These are phyloP conservation scores for Diplocarpon rosae DNA, from an alignment of 2,329 filamentous ascomycete species.

Conservation along the genomic window DNA sequence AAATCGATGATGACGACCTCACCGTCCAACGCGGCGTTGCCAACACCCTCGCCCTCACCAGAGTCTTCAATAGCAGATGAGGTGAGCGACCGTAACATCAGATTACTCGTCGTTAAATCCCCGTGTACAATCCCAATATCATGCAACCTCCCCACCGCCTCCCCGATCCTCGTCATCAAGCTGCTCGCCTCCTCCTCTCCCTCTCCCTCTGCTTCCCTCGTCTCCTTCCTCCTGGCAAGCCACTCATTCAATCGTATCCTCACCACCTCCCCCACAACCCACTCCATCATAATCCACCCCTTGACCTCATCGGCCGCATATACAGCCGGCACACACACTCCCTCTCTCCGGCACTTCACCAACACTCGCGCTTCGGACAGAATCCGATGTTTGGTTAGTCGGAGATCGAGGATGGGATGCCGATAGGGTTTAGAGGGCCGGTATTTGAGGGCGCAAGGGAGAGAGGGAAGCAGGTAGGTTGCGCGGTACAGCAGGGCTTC, in stretches of 20 bases:
- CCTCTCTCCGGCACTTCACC: slow-evolving; percentile 65
- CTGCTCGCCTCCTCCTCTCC: slow-evolving; percentile 42
- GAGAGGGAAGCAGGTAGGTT: slow-evolving; percentile 57
- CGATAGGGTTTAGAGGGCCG: slow-evolving; percentile 86
- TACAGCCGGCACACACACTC: slow-evolving; percentile 71
- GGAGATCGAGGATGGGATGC: slow-evolving; percentile 77
- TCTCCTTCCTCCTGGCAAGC: slow-evolving; percentile 36
- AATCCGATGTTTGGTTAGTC: slow-evolving; percentile 77
- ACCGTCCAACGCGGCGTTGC: slow-evolving; percentile 40
- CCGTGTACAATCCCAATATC: slow-evolving; percentile 81
- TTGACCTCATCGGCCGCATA: slow-evolving; percentile 52
- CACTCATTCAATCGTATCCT: slow-evolving; percentile 58
- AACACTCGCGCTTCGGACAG: slow-evolving; percentile 82
- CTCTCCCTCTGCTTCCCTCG: slow-evolving; percentile 26
- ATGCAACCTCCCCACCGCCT: slow-evolving; percentile 66
- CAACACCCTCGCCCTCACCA: slow-evolving; percentile 5
- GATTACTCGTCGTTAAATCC: slow-evolving; percentile 92
- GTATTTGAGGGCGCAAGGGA: slow-evolving; percentile 77
- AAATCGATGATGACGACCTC: slow-evolving; percentile 91
- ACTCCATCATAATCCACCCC: slow-evolving; percentile 76
- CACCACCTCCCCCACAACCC: slow-evolving; percentile 65
- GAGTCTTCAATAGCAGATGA: slow-evolving; percentile 6
- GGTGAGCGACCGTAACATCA: slow-evolving; percentile 60
- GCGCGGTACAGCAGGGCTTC: slow-evolving; percentile 91
- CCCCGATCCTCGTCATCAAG: slow-evolving; percentile 61